Percentiles rank a stretch among this genome's conserved stretches.
These are phyloP conservation scores for Chrysanthemum seticuspe DNA, from an alignment of 129 eudicot genomes.

Conservation along the genomic window DNA sequence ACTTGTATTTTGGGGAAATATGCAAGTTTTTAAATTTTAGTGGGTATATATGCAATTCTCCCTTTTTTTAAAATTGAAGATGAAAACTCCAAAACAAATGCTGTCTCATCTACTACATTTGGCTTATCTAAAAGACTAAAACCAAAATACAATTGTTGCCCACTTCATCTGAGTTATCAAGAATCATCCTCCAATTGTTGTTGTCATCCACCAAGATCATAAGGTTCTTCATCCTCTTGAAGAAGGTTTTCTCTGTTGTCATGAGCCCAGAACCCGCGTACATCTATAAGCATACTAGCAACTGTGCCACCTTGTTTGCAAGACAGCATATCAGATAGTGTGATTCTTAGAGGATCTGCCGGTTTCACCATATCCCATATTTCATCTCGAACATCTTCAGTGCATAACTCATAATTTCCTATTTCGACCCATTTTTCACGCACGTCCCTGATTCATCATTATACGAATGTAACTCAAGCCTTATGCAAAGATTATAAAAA, in stretches of 20 bases:
- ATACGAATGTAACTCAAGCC: background rate
- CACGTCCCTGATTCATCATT: constrained; percentile 57
- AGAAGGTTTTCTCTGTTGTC: constrained; percentile 94
- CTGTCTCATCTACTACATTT: too few relatives aligned
- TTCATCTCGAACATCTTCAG: constrained; percentile 89
- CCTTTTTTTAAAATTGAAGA: too few relatives aligned
- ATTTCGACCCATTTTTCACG: constrained; percentile 90
- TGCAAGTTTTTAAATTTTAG: too few relatives aligned
- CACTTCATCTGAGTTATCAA: too few relatives aligned
- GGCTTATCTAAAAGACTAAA: too few relatives aligned
- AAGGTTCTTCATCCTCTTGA: constrained; percentile 84
- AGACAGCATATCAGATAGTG: constrained; percentile 57
- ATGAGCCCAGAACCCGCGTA: constrained; percentile 94
- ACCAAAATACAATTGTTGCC: too few relatives aligned
- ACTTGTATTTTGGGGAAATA: too few relatives aligned
- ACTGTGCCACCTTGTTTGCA: constrained; percentile 91
- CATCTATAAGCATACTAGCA: constrained; percentile 94
- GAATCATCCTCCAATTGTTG: too few relatives aligned
- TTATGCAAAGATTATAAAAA: background rate
- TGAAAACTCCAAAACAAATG: too few relatives aligned
- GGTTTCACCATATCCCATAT: constrained; percentile 99
- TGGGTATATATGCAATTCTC: too few relatives aligned
- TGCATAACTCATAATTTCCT: constrained; percentile 81
- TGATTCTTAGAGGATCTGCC: constrained; percentile 61
- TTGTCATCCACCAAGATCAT: constrained; percentile 15